Conservation (phyloP, 176 grass and related monocot genomes). For the Calamus simplicifolius region DNA sequence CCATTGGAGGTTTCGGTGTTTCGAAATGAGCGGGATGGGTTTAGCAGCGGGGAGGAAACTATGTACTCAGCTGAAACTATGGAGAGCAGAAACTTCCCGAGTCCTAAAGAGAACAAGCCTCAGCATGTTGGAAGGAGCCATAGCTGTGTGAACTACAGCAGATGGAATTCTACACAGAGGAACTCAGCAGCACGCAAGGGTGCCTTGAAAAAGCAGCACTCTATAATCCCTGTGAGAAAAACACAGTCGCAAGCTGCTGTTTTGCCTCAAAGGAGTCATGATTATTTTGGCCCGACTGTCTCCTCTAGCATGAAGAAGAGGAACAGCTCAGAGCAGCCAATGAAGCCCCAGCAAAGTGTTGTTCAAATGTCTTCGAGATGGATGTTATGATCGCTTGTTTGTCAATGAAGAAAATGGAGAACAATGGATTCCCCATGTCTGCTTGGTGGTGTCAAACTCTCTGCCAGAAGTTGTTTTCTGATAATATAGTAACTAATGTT, state of each 20-base stretch:
- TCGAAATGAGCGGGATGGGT: constrained; percentile 30
- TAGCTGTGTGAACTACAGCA: constrained; percentile 64
- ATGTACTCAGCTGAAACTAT: constrained; percentile 99
- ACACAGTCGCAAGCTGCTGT: constrained; percentile 43
- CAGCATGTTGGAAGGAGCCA: constrained; percentile 76
- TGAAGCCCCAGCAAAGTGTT: constrained; percentile 33
- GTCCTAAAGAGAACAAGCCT: constrained; percentile 29
- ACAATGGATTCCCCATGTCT: background rate
- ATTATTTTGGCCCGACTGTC: constrained; percentile 79
- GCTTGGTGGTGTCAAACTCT: background rate
- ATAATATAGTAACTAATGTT: constrained; percentile 7
- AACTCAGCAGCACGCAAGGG: constrained; percentile 22
- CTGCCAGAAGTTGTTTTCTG: constrained; percentile 3
- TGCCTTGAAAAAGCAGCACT: constrained; percentile 55
- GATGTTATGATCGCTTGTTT: constrained; percentile 46
- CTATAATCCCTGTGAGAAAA: constrained; percentile 46
- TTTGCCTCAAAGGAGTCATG: constrained; percentile 57
- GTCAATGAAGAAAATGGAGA: constrained; percentile 12
- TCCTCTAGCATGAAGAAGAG: constrained; percentile 88
- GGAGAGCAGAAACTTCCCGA: constrained; percentile 87
- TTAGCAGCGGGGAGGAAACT: constrained; percentile 69
- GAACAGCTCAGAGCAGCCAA: constrained; percentile 45
- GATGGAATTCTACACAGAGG: constrained; percentile 52
- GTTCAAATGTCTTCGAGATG: constrained; percentile 70
- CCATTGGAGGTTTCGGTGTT: constrained; percentile 43